Percentiles rank a stretch among this genome's conserved stretches.
These are phyloP conservation scores for Aureobasidium sp. DNA, from an alignment of 2,329 filamentous ascomycete species.

Conservation along the genomic window DNA sequence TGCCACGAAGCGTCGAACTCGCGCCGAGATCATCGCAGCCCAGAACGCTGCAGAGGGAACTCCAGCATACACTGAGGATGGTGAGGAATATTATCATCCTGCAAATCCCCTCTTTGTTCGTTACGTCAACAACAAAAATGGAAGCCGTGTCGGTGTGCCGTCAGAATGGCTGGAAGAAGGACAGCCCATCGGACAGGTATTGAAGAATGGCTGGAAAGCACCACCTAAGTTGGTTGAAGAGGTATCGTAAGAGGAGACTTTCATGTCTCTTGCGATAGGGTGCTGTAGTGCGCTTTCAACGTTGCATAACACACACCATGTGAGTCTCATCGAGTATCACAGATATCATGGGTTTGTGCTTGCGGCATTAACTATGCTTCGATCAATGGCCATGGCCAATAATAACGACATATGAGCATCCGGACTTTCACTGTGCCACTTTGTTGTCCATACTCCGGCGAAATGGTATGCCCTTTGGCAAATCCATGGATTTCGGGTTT, in stretches of 20 bases:
- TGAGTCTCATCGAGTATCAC: too few relatives aligned
- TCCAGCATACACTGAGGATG: slow-evolving; percentile 36
- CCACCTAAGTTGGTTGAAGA: slow-evolving; percentile 14
- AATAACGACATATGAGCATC: neutral
- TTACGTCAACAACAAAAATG: slow-evolving; percentile 60
- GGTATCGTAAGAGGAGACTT: slow-evolving; percentile 9
- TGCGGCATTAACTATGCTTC: neutral
- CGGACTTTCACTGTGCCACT: neutral
- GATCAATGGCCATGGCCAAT: neutral
- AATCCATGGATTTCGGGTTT: neutral
- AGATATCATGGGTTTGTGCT: too few relatives aligned
- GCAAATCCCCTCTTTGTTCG: slow-evolving; percentile 56
- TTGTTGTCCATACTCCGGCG: too few relatives aligned
- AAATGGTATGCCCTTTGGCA: neutral
- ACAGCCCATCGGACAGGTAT: slow-evolving; percentile 52
- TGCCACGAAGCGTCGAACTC: slow-evolving; percentile 55
- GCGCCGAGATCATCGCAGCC: slow-evolving; percentile 39
- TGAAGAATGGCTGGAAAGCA: slow-evolving; percentile 26
- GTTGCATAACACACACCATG: too few relatives aligned
- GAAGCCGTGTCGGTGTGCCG: slow-evolving; percentile 55
- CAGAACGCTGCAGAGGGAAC: slow-evolving; percentile 38
- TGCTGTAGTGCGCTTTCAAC: too few relatives aligned
- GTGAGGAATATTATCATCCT: slow-evolving; percentile 16
- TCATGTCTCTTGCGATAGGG: too few relatives aligned
- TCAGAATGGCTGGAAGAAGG: slow-evolving; percentile 51